Percentiles rank a stretch among this genome's conserved stretches.
phyloP scores from a whole-genome alignment of 2,329 filamentous ascomycete genomes.

The Paraphoma sp. region DNA sequence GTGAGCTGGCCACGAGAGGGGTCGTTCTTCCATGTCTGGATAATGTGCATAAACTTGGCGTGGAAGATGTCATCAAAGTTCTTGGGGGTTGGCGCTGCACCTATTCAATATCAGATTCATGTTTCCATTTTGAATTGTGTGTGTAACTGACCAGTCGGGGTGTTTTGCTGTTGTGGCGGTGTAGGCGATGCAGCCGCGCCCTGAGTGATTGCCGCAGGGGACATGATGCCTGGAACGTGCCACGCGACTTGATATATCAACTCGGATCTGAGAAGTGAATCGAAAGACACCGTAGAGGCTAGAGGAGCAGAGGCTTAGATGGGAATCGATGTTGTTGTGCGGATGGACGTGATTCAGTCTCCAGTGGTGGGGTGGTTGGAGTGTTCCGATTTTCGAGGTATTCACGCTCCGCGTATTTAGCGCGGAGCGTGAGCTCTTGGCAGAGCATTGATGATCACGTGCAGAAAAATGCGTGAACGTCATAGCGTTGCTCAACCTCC shows the following conservation, averaged over 20 bases:
- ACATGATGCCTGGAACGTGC: conserved; percentile 38
- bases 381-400: conserved; percentile 34
- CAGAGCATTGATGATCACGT: conserved; percentile 38
- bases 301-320: conserved; percentile 20
- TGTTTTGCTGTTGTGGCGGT: conserved; percentile 21
- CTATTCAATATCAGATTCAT: conserved; percentile 13
- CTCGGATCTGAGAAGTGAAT: conserved; percentile 11
- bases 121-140: neutral
- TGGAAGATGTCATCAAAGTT: conserved; percentile 47
- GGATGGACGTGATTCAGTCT: conserved; percentile 17
- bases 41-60: conserved; percentile 42
- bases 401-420: conserved; percentile 49
- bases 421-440: conserved; percentile 29
- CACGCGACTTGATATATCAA: conserved; percentile 33
- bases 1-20: conserved; percentile 36
- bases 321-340: conserved; percentile 32
- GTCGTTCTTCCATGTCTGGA: conserved; percentile 39
- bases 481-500: conserved; percentile 6
- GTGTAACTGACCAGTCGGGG: conserved; percentile 18
- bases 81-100: conserved; percentile 19
- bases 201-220: conserved; percentile 40
- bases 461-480: conserved; percentile 12
- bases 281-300: conserved; percentile 9
- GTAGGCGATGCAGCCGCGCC: conserved; percentile 28
- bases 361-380: conserved; percentile 31